Conservation (phyloP, 164 flowering plant species). For the Dillenia suffruticosa region DNA sequence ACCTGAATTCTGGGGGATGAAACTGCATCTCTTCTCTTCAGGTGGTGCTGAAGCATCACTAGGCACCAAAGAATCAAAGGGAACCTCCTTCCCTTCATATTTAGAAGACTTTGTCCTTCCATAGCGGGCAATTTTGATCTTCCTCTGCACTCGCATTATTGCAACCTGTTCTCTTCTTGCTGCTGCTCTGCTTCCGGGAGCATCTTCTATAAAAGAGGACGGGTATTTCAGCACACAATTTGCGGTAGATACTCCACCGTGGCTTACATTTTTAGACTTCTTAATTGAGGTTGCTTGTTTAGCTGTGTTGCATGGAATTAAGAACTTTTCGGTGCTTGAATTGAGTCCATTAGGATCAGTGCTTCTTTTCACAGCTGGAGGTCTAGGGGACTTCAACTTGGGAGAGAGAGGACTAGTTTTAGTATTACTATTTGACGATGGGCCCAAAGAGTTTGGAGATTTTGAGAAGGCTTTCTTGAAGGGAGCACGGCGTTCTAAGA, state of each 20-base stretch:
- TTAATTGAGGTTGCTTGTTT: slow-evolving; percentile 22
- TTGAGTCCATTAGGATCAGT: slow-evolving; percentile 41
- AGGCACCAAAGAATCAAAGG: slow-evolving; percentile 20
- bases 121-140: slow-evolving; percentile 81
- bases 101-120: slow-evolving; percentile 70
- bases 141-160: slow-evolving; percentile 58
- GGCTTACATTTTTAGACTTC: slow-evolving; percentile 29
- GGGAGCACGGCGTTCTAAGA: slow-evolving; percentile 33
- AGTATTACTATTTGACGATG: slow-evolving; percentile 9
- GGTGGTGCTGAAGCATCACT: slow-evolving; percentile 5
- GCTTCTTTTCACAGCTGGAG: slow-evolving; percentile 33
- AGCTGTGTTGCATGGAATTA: slow-evolving; percentile 15
- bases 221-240: slow-evolving; percentile 18
- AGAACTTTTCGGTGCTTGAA: slow-evolving; percentile 36
- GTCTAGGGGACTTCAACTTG: slow-evolving; percentile 41
- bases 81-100: slow-evolving; percentile 31
- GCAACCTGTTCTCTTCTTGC: slow-evolving; percentile 80
- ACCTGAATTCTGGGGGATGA: slow-evolving; percentile 88
- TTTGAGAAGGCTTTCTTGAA: slow-evolving; percentile 26
- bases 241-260: slow-evolving; percentile 4
- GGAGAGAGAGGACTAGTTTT: slow-evolving; percentile 40
- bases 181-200: slow-evolving; percentile 80
- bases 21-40: slow-evolving; percentile 71
- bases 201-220: slow-evolving; percentile 48
- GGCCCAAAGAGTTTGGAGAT: slow-evolving; percentile 20